Percentiles rank a stretch among this genome's conserved stretches.
These are phyloP conservation scores for Erodium moschatum DNA, from an alignment of 441 rosid genomes.

Conservation along the genomic window DNA sequence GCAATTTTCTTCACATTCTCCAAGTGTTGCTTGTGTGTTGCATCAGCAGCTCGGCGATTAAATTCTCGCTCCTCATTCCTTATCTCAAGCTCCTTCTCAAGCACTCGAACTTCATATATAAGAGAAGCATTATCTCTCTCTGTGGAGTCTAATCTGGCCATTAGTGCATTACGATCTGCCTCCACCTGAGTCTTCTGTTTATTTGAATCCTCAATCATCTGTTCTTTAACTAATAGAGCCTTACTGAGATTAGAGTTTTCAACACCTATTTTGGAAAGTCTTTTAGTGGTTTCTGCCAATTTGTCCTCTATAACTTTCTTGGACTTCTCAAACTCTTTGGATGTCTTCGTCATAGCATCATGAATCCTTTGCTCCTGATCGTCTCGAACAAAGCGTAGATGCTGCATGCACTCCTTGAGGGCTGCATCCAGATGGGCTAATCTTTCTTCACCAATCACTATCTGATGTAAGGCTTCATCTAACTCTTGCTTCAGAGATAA, in stretches of 20 bases:
- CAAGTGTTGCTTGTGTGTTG: conserved; percentile 62
- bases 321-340: conserved; percentile 46
- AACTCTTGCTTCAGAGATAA: conserved; percentile 30
- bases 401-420: conserved; percentile 32
- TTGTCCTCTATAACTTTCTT: conserved; percentile 34
- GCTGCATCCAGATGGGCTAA: conserved; percentile 31
- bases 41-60: conserved; percentile 52
- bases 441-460: conserved; percentile 25
- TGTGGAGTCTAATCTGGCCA: conserved; percentile 52
- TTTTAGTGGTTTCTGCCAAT: conserved; percentile 39
- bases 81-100: conserved; percentile 80
- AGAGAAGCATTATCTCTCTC: conserved; percentile 71
- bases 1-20: conserved; percentile 70
- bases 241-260: conserved; percentile 51
- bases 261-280: conserved; percentile 37
- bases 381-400: conserved; percentile 33
- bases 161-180: conserved; percentile 43
- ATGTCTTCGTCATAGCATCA: conserved; percentile 43
- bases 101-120: conserved; percentile 65
- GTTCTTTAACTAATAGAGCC: conserved; percentile 51
- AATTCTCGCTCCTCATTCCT: conserved; percentile 80
- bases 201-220: conserved; percentile 41
- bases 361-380: conserved; percentile 35
- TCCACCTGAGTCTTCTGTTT: conserved; percentile 42
- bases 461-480: conserved; percentile 31